Conservation (phyloP, 345 rosid species). For the Populus davidiana region DNA sequence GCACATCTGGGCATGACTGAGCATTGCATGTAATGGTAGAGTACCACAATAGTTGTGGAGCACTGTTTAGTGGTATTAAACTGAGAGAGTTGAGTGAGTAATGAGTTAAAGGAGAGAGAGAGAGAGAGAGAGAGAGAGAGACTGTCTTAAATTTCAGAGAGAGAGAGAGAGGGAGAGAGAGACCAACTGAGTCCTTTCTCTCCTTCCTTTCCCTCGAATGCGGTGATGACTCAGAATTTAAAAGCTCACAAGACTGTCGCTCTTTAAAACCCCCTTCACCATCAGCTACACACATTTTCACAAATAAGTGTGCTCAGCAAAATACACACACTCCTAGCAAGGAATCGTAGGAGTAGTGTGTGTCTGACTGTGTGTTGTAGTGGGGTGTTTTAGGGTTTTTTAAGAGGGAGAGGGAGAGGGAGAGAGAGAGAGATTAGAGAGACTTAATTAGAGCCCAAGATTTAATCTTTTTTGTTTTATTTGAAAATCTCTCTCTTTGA, state of each 20-base stretch:
- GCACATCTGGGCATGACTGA: background rate
- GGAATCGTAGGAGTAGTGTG: background rate
- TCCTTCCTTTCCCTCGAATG: constrained; percentile 6
- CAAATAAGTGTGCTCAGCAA: background rate
- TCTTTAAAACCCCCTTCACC: background rate
- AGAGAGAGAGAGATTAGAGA: no score
- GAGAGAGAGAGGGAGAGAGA: background rate
- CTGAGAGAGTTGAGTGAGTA: background rate
- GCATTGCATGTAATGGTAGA: background rate
- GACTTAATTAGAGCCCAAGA: constrained; percentile 10
- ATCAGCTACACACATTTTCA: constrained; percentile 7
- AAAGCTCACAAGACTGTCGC: background rate
- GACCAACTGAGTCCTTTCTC: no score
- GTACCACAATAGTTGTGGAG: no score
- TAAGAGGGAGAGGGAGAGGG: background rate
- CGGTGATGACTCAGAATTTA: constrained; percentile 8
- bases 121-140: background rate
- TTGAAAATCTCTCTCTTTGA: constrained; percentile 12
- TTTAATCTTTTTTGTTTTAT: background rate
- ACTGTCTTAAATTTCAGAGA: background rate
- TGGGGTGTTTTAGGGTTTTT: background rate
- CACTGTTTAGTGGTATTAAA: no score
- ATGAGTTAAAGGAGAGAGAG: background rate
- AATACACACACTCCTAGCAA: background rate
- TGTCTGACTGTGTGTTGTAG: background rate